Base-by-base conservation (phyloP, 208 protist genomes). In the Wallacemonas rigidus region DNA sequence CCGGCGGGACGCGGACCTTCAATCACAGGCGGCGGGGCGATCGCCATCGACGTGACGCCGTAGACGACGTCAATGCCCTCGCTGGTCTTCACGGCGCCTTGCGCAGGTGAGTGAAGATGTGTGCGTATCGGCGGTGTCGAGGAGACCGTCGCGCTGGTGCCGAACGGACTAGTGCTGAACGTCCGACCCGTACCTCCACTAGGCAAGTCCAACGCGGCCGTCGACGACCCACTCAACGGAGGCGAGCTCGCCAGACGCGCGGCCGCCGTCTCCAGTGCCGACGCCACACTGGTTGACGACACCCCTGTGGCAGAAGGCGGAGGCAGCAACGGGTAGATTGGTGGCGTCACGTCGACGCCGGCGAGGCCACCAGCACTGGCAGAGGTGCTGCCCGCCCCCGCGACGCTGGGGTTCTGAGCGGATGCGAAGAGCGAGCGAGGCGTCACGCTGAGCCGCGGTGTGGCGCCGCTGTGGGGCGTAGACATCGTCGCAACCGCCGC, bases 391-490 rank as follows among this genome's bases (percentile, higher is more conserved):
- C 40, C 40, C 9, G 60, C 36, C 8, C 60, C 40, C 3, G 60
- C 36, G 3, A 65, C 40, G 26, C 11, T 48, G 6, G 60, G 41
- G 60, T 65, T 65, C 17, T 45, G 60, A 38, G 36, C 60, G 15
- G 60, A 65, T 4, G 60, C 60, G 60, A 65, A 65, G 60, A 65
- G 60, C 11, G 60, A 51, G 60, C 60, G 60, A 9, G 60, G 60
- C 6, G 60, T 65, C 9, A 4, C 36, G 43, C 9, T 48, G n/a
- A 65, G 36, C 14, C 40, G 38, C 60, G 60, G 36, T 3, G 41
- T n/a, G n/a, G 41, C 2, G 8, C 12, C 17, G 56, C 36, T 62
- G 15, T 11, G 9, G 4, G 56, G 45, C 45, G 12, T 50, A 6
- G 45, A 50, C 45, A 26, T 26, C 26, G 26, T 26, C 26, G 26